Base-by-base conservation (phyloP, 257 asterid species). In the Penstemon newberryi region DNA sequence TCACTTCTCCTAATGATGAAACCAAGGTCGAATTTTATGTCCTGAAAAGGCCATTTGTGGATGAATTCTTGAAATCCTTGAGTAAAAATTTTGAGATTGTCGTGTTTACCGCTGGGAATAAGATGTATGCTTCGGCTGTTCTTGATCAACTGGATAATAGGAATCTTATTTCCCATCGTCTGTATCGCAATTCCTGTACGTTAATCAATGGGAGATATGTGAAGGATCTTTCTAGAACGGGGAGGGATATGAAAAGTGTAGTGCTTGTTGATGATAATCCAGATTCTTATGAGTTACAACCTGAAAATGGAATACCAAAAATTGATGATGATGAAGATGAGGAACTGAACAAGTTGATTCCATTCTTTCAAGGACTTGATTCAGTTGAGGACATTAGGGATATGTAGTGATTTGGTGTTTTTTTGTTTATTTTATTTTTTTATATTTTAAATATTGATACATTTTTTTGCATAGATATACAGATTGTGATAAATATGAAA, bases 261-360 rank as follows among this genome's bases (percentile, higher is more conserved):
- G 73, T 81, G 74, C 86, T 92, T 8, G 83, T 92, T 49, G 98
- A 92, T 62, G 98, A 92, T 63, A 89, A 92, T 63, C 98, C 98
- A 2, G 83, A 80, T 74, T 92, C 92, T 0, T 92, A 92, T 43
- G 56, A 15, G 64, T 70, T 84, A 25, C 96, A 92, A 78, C 96
- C 91, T 0, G 82, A 82, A 9, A 89, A 89, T n/a, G 98, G 89
- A 0, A 64, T 92, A 56, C 95, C 92, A 4, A 77, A n/a, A n/a
- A n/a, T n/a, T 0, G 83, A 87, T 66, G 94, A 87, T 75, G 80
- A 67, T 3, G 86, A 56, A 18, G 98, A 92, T 57, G 84, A 74
- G 45, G 98, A 92, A 76, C 68, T 91, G 67, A 78, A 69, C 83
- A 85, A 71, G 81, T 67, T 92, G 79, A 82, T 84, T 18, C 33